Conservation (phyloP, 164 flowering plant species). For the Taxillus chinensis region DNA sequence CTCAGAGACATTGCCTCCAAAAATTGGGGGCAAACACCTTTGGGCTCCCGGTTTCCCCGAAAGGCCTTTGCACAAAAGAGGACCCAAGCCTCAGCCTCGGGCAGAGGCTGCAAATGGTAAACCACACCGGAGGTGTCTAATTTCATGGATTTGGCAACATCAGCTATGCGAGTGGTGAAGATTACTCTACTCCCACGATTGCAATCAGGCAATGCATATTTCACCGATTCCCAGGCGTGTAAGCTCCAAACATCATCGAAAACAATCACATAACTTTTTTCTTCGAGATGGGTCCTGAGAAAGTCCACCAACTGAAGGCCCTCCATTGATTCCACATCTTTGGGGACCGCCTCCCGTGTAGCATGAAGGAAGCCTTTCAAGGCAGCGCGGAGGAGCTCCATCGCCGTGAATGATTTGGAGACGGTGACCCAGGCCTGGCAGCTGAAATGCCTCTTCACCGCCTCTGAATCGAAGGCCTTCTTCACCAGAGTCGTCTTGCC, state of each 20-base stretch:
- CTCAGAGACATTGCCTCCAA: constrained; percentile 5
- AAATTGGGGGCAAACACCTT: constrained; percentile 11
- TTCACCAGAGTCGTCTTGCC: constrained; percentile 15
- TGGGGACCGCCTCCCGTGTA: constrained; percentile 4
- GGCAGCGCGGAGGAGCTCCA: constrained; percentile 6
- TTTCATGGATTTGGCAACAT: constrained; percentile 9
- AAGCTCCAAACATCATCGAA: constrained; percentile 29
- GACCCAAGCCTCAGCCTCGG: constrained; percentile 12
- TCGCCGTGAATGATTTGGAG: constrained; percentile 1
- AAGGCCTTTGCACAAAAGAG: constrained; percentile 24
- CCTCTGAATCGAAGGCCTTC: constrained; percentile 5
- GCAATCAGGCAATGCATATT: constrained; percentile 16
- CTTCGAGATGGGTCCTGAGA: constrained; percentile 5
- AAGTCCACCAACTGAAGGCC: background rate
- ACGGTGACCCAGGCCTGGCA: constrained; percentile 14
- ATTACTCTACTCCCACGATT: constrained; percentile 13
- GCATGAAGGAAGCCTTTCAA: constrained; percentile 4
- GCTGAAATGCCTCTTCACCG: constrained; percentile 3
- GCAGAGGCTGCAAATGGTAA: constrained; percentile 12
- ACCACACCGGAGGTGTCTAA: constrained; percentile 4
- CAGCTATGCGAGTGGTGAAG: constrained; percentile 14
- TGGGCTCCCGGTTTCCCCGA: background rate
- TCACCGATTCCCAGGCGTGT: constrained; percentile 14
- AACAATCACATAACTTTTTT: constrained; percentile 21
- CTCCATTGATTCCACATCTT: background rate